A percentile compares a stretch with the other conserved stretches of the same genome.
Conservation (phyloP, 2,329 filamentous ascomycete genomes). For the Bisporella sp. region DNA sequence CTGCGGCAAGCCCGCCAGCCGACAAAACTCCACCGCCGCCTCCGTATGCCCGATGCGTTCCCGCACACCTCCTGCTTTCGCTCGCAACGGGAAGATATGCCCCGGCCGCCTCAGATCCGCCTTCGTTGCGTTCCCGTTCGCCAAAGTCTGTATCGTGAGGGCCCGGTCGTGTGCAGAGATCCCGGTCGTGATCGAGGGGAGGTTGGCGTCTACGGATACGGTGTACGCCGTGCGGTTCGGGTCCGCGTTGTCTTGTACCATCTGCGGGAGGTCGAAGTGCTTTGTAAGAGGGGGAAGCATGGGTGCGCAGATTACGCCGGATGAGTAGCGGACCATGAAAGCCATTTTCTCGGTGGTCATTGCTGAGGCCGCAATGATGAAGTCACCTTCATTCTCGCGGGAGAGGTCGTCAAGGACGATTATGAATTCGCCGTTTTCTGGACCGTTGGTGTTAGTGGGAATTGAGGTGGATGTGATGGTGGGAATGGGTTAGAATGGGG, state of each 20-base stretch:
- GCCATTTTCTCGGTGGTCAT: conserved; percentile 87
- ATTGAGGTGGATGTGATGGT: neutral
- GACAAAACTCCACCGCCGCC: conserved; percentile 85
- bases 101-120: conserved; percentile 73
- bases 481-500: neutral
- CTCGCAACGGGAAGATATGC: conserved; percentile 81
- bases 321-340: conserved; percentile 89
- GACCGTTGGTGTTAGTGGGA: conserved; percentile 8
- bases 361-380: conserved; percentile 85
- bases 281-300: conserved; percentile 63
- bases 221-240: conserved; percentile 91
- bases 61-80: conserved; percentile 72
- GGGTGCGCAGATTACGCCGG: conserved; percentile 87
- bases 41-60: conserved; percentile 84
- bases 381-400: conserved; percentile 96
- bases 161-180: conserved; percentile 86
- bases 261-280: conserved; percentile 74
- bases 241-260: conserved; percentile 72
- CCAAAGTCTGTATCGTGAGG: conserved; percentile 72
- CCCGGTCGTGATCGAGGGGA: conserved; percentile 72
- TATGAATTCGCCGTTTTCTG: conserved; percentile 82
- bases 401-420: conserved; percentile 87
- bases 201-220: conserved; percentile 73
- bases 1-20: conserved; percentile 68
- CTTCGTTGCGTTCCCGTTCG: conserved; percentile 47